These are phyloP conservation scores for Ampelomyces quisqualis DNA, from an alignment of 2,329 filamentous ascomycete genomes.

Conservation along the genomic window DNA sequence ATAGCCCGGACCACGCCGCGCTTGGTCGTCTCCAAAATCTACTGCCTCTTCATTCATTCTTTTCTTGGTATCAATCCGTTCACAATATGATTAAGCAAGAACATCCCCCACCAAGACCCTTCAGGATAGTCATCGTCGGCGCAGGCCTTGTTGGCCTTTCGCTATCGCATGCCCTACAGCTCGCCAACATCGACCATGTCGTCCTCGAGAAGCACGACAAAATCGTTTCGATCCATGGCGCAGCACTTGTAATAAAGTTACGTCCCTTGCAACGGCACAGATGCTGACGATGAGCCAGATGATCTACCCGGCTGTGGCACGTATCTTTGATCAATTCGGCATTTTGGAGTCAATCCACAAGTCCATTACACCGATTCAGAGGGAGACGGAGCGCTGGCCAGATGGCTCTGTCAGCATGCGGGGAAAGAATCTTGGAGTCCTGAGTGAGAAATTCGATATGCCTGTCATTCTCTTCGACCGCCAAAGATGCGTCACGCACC, in stretches of 20 bases:
- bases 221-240: constrained; percentile 23
- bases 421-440: constrained; percentile 1
- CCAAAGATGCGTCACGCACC: constrained; percentile 16
- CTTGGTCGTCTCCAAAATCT: no score
- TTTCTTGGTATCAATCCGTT: background rate
- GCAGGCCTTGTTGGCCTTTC: constrained; percentile 22
- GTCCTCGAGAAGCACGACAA: constrained; percentile 26
- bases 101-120: constrained; percentile 8
- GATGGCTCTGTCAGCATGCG: constrained; percentile 10
- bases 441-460: constrained; percentile 6
- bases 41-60: background rate
- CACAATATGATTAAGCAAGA: constrained; percentile 5
- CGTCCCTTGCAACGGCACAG: background rate
- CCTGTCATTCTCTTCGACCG: constrained; percentile 18
- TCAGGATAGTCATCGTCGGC: constrained; percentile 21
- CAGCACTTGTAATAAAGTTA: constrained; percentile 10
- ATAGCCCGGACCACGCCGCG: no score
- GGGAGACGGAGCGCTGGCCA: constrained; percentile 15
- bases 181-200: constrained; percentile 24
- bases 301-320: constrained; percentile 20
- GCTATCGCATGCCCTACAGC: constrained; percentile 22
- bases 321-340: constrained; percentile 29
- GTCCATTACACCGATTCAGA: constrained; percentile 7
- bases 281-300: constrained; percentile 1
- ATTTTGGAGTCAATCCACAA: constrained; percentile 13